phyloP scores from a whole-genome alignment of 2,329 filamentous ascomycete species.

The Parastagonospora avenae region DNA sequence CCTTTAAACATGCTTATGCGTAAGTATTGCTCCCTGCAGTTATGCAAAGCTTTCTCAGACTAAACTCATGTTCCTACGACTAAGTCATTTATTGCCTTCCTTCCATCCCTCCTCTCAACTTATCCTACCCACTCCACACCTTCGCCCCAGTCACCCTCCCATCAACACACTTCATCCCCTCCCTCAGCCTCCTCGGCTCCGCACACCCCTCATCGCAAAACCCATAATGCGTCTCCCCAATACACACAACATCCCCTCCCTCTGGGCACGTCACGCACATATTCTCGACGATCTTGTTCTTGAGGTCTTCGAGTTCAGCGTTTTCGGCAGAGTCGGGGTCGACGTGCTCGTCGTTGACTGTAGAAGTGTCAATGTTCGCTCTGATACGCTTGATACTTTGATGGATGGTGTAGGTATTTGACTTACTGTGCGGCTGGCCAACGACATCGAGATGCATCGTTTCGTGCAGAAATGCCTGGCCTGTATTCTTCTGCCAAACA shows the following conservation, averaged over 20 bases:
- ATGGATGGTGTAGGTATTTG: neutral
- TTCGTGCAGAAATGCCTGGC: constrained; percentile 14
- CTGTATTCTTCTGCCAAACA: constrained; percentile 8
- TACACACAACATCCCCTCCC: neutral
- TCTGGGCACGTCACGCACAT: neutral
- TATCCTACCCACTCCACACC: neutral
- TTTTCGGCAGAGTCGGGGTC: constrained; percentile 1
- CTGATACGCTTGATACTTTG: too few relatives aligned
- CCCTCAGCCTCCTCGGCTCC: neutral
- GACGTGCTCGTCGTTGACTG: neutral
- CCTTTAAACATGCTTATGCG: too few relatives aligned
- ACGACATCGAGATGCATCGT: constrained; percentile 16
- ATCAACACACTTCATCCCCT: neutral
- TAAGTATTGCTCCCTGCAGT: too few relatives aligned
- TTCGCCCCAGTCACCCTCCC: neutral
- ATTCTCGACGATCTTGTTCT: too few relatives aligned
- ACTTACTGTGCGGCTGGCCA: constrained; percentile 14
- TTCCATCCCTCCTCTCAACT: too few relatives aligned
- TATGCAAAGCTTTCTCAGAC: too few relatives aligned
- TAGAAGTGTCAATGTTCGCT: neutral
- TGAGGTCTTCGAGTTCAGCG: too few relatives aligned
- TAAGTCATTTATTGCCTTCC: too few relatives aligned
- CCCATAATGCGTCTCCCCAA: neutral
- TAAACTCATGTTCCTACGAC: too few relatives aligned
- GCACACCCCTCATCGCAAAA: constrained; percentile 1